Evolutionary conservation across 78 protist species (phyloP).

Genomic region (Salpingoeca rosetta): DNA sequence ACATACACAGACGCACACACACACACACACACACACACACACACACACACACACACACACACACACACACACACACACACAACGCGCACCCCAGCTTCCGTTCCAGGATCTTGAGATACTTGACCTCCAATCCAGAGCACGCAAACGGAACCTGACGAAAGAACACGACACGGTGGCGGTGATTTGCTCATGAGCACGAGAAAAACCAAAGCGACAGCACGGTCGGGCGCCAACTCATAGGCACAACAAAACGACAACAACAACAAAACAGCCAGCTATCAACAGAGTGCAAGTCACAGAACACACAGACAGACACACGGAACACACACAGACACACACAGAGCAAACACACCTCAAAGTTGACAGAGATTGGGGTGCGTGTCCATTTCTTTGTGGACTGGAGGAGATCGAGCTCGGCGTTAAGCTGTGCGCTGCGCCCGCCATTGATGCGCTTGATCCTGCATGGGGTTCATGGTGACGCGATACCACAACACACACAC

Average conservation of each 20-base stretch:
- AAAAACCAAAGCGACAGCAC: not conserved
- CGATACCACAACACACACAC: not conserved
- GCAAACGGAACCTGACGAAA: constrained; percentile 77
- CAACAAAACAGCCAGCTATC: too few species aligned
- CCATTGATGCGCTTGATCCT: constrained; percentile 31
- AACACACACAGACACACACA: not conserved
- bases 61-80: too few species aligned
- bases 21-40: too few species aligned
- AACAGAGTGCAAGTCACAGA: too few species aligned
- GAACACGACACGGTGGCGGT: not conserved
- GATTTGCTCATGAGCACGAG: not conserved
- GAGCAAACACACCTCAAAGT: constrained; percentile 80
- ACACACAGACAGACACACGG: too few species aligned
- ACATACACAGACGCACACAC: too few species aligned
- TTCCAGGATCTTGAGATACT: constrained; percentile 76
- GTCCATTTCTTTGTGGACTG: constrained; percentile 69
- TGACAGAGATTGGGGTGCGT: constrained; percentile 87
- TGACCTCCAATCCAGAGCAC: constrained; percentile 89
- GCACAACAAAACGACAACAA: too few species aligned
- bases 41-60: too few species aligned
- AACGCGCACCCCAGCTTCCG: constrained; percentile 27
- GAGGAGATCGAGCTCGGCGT: constrained; percentile 77
- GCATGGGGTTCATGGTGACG: not conserved
- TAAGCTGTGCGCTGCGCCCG: constrained; percentile 17
- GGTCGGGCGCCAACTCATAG: not conserved